These are phyloP conservation scores for Ophiostoma quercus DNA, from an alignment of 2,329 filamentous ascomycete genomes.

Conservation along the genomic window DNA sequence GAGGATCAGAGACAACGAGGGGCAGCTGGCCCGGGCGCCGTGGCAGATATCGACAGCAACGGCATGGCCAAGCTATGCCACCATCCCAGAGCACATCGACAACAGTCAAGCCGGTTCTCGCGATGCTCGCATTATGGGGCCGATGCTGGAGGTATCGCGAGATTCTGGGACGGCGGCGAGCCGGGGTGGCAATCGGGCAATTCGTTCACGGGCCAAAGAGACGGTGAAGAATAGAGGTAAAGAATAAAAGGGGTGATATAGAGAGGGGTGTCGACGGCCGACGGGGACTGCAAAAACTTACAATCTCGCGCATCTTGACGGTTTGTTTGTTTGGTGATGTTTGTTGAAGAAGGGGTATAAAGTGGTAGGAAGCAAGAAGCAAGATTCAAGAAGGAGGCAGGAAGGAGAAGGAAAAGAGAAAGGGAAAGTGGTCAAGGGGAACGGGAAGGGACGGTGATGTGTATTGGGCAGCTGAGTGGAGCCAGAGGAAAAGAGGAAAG, in stretches of 20 bases:
- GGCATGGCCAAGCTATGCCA: background rate
- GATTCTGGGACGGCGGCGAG: background rate
- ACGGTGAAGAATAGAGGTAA: slow-evolving; percentile 21
- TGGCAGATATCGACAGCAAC: background rate
- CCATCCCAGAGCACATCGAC: background rate
- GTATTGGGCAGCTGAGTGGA: slow-evolving; percentile 17
- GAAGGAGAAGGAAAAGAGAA: background rate
- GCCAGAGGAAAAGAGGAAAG: slow-evolving; percentile 23
- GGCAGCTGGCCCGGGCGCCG: background rate
- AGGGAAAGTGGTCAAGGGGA: slow-evolving; percentile 12
- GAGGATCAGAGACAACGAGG: background rate
- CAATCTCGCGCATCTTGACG: slow-evolving; percentile 68
- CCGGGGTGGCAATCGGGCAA: background rate
- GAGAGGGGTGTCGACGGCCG: background rate
- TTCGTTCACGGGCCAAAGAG: slow-evolving; percentile 14
- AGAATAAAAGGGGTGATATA: slow-evolving; percentile 12
- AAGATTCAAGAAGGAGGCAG: background rate
- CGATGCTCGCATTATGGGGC: slow-evolving; percentile 10
- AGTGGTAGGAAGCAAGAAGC: slow-evolving; percentile 10
- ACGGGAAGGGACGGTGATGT: slow-evolving; percentile 16
- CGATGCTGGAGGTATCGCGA: background rate
- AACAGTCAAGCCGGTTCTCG: background rate
- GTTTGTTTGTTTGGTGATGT: slow-evolving; percentile 26
- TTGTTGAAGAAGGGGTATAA: slow-evolving; percentile 16
- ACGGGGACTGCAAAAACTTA: slow-evolving; percentile 42